These are phyloP conservation scores for Syncephalastrum racemosum DNA, from an alignment of 371 early-diverging fungal species.

Conservation along the genomic window DNA sequence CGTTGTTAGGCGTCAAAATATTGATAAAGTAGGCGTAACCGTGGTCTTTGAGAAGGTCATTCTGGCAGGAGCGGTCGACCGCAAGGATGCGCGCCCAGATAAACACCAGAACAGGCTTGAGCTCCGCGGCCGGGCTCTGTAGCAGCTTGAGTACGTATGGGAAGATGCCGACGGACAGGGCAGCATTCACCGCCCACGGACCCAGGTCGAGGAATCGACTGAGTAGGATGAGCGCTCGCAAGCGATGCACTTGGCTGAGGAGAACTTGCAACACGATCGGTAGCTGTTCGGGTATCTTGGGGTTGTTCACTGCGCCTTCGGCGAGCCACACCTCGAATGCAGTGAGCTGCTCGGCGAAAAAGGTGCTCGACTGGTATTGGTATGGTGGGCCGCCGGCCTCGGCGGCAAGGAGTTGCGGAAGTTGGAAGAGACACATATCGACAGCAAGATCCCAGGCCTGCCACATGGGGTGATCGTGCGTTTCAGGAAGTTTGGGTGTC, in stretches of 20 bases:
- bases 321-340: constrained; percentile 97
- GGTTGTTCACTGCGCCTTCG: constrained; percentile 62
- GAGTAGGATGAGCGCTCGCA: constrained; percentile 88
- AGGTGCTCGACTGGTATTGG: constrained; percentile 79
- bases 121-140: constrained; percentile 90
- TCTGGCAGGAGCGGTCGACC: constrained; percentile 87
- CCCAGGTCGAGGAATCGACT: constrained; percentile 93
- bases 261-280: constrained; percentile 96
- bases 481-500: constrained; percentile 80
- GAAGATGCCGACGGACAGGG: constrained; percentile 93
- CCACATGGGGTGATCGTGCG: constrained; percentile 97
- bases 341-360: constrained; percentile 94
- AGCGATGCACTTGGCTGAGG: constrained; percentile 90
- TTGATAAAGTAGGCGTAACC: constrained; percentile 93
- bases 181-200: constrained; percentile 93
- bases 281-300: constrained; percentile 87
- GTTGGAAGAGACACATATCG: constrained; percentile 89
- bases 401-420: constrained; percentile 73
- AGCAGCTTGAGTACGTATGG: constrained; percentile 96
- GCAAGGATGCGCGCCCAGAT: constrained; percentile 97
- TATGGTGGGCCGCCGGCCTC: constrained; percentile 54
- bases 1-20: constrained; percentile 75
- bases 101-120: constrained; percentile 91
- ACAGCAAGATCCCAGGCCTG: constrained; percentile 94
- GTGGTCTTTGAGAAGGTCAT: constrained; percentile 89